A percentile compares a stretch with the other conserved stretches of the same genome.
phyloP scores from a whole-genome alignment of 805 yeast species.

The Wickerhamiella australiensis region DNA sequence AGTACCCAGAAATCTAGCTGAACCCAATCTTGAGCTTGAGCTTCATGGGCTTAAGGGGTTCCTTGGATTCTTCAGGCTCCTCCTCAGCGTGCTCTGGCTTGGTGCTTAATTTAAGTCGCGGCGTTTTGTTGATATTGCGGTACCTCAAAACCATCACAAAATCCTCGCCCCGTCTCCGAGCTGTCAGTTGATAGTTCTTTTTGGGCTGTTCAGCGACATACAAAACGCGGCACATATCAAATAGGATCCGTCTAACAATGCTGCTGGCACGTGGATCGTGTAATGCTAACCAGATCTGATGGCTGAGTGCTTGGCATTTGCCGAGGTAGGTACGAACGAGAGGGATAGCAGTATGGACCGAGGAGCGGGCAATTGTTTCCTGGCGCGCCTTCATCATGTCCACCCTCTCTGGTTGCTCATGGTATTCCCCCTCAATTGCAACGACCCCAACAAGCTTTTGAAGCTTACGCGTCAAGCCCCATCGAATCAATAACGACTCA shows the following conservation, averaged over 20 bases:
- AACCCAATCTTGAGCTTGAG: slow-evolving; percentile 10
- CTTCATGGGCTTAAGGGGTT: neutral
- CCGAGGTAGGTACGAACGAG: slow-evolving; percentile 47
- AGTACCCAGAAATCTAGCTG: neutral
- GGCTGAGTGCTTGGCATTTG: slow-evolving; percentile 41
- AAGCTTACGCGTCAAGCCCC: slow-evolving; percentile 38
- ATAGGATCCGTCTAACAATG: slow-evolving; percentile 47
- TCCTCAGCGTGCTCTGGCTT: neutral
- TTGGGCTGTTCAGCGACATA: slow-evolving; percentile 56
- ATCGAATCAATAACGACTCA: slow-evolving; percentile 40
- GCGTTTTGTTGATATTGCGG: slow-evolving; percentile 19
- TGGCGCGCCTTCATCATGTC: slow-evolving; percentile 40
- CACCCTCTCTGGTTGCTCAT: slow-evolving; percentile 10
- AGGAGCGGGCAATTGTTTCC: slow-evolving; percentile 52
- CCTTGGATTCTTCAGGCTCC: neutral
- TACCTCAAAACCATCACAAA: slow-evolving; percentile 39
- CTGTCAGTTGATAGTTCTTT: slow-evolving; percentile 51
- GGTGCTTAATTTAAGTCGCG: slow-evolving; percentile 24
- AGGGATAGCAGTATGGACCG: slow-evolving; percentile 54
- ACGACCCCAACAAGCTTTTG: slow-evolving; percentile 47
- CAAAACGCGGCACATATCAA: slow-evolving; percentile 53
- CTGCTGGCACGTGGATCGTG: slow-evolving; percentile 47
- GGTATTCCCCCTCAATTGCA: slow-evolving; percentile 45
- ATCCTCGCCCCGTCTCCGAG: slow-evolving; percentile 35
- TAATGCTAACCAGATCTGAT: slow-evolving; percentile 55